These are phyloP conservation scores for Lactarius deliciosus DNA, from an alignment of 768 basidiomycete species.

Conservation along the genomic window DNA sequence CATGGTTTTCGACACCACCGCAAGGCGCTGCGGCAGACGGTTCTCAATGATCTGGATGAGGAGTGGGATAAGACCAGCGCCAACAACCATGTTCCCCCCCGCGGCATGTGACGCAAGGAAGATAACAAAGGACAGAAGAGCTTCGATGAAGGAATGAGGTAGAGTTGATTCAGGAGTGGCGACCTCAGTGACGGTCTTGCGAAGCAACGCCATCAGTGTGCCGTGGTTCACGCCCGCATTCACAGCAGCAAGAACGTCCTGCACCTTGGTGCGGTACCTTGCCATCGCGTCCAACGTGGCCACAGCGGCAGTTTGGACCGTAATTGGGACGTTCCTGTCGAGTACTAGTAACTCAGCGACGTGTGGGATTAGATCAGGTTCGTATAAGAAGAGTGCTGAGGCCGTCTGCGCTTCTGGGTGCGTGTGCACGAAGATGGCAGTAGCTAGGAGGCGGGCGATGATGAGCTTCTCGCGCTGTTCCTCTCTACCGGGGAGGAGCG, in stretches of 20 bases:
- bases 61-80: conserved; percentile 87
- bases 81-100: conserved; percentile 91
- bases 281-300: conserved; percentile 89
- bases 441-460: conserved; percentile 76
- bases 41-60: conserved; percentile 89
- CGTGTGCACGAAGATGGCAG: conserved; percentile 90
- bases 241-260: conserved; percentile 85
- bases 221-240: conserved; percentile 98
- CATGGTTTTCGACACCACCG: conserved; percentile 85
- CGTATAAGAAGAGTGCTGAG: conserved; percentile 86
- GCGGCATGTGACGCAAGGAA: conserved; percentile 82
- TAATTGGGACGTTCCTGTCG: conserved; percentile 65
- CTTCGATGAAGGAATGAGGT: conserved; percentile 78
- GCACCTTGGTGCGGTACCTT: conserved; percentile 76
- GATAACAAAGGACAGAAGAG: conserved; percentile 81
- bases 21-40: conserved; percentile 61
- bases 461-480: conserved; percentile 77
- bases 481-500: conserved; percentile 56
- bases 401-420: conserved; percentile 76
- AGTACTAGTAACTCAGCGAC: conserved; percentile 88
- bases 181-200: conserved; percentile 77
- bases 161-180: conserved; percentile 61
- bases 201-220: conserved; percentile 83
- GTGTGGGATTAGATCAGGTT: conserved; percentile 88
- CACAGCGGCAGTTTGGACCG: conserved; percentile 81